A percentile compares a stretch with the other conserved stretches of the same genome.
Evolutionary conservation across 306 rosid genomes (phyloP).

Genomic region (Cotoneaster glaucophyllus): DNA sequence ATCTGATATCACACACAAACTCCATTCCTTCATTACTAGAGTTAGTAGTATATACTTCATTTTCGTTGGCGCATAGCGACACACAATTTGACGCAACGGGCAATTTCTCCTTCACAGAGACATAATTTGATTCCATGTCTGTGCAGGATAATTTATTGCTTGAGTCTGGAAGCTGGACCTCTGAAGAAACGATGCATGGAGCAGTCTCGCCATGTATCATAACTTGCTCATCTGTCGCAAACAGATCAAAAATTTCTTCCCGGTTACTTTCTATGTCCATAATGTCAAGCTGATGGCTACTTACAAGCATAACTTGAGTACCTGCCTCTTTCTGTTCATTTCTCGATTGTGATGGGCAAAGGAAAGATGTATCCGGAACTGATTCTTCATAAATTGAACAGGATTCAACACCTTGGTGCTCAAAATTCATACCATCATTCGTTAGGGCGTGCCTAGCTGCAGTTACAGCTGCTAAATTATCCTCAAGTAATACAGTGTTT

Average conservation of each 20-base stretch:
- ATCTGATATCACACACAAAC: slow-evolving; percentile 28
- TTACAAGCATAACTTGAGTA: slow-evolving; percentile 20
- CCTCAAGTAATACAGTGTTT: slow-evolving; percentile 20
- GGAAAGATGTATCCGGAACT: slow-evolving; percentile 23
- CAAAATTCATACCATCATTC: slow-evolving; percentile 32
- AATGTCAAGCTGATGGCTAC: slow-evolving; percentile 30
- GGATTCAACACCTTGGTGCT: slow-evolving; percentile 23
- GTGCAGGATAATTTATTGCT: slow-evolving; percentile 27
- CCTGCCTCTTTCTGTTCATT: slow-evolving; percentile 28
- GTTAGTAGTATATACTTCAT: slow-evolving; percentile 30
- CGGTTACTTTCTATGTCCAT: slow-evolving; percentile 22
- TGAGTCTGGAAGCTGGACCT: slow-evolving; percentile 22
- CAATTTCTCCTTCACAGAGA: slow-evolving; percentile 34
- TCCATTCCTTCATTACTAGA: slow-evolving; percentile 41
- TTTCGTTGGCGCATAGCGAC: slow-evolving; percentile 23
- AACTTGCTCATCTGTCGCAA: slow-evolving; percentile 28
- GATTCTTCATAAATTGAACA: slow-evolving; percentile 24
- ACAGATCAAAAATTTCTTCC: slow-evolving; percentile 28
- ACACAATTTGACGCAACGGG: slow-evolving; percentile 24
- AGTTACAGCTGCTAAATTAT: slow-evolving; percentile 20
- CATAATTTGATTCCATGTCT: slow-evolving; percentile 36
- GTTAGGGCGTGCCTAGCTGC: slow-evolving; percentile 21
- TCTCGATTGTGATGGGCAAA: slow-evolving; percentile 24
- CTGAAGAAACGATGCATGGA: slow-evolving; percentile 5
- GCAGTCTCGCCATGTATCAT: slow-evolving; percentile 13